phyloP scores from a whole-genome alignment of 345 rosid genomes.

The Leavenworthia alabamica region DNA sequence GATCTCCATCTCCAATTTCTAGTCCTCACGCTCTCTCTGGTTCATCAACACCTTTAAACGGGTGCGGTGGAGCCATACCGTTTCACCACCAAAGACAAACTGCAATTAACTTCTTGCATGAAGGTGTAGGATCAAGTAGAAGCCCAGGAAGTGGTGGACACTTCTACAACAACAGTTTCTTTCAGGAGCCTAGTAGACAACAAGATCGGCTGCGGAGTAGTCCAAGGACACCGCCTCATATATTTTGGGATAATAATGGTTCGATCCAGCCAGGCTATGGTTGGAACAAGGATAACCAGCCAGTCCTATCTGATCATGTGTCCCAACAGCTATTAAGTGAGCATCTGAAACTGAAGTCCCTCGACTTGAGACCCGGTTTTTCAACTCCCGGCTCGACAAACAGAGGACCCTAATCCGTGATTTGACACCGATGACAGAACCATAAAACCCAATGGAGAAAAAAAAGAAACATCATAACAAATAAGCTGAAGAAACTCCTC shows the following conservation, averaged over 20 bases:
- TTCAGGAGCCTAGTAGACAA: slow-evolving; percentile 46
- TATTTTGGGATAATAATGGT: slow-evolving; percentile 42
- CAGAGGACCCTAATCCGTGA: slow-evolving; percentile 33
- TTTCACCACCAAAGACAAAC: slow-evolving; percentile 50
- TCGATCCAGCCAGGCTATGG: slow-evolving; percentile 35
- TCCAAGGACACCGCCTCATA: slow-evolving; percentile 44
- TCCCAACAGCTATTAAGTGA: slow-evolving; percentile 60
- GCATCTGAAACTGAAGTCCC: slow-evolving; percentile 45
- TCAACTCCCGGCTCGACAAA: slow-evolving; percentile 36
- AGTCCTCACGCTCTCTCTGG: slow-evolving; percentile 62
- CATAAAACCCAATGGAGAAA: slow-evolving; percentile 12
- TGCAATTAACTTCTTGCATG: slow-evolving; percentile 41
- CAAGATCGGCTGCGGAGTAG: slow-evolving; percentile 45
- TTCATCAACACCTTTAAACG: slow-evolving; percentile 56
- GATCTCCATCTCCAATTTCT: slow-evolving; percentile 61
- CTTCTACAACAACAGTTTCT: slow-evolving; percentile 36
- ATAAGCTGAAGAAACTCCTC: slow-evolving; percentile 20
- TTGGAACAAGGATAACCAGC: slow-evolving; percentile 45
- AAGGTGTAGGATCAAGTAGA: slow-evolving; percentile 39
- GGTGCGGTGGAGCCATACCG: slow-evolving; percentile 54
- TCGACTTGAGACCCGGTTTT: slow-evolving; percentile 45
- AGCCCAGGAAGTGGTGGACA: slow-evolving; percentile 38
- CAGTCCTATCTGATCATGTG: slow-evolving; percentile 53
- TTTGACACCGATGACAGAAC: slow-evolving; percentile 23
- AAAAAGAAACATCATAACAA: slow-evolving; percentile 13